Evolutionary conservation across 192 early-diverging fungal species (phyloP).

Genomic region (Coemansia sp.): DNA sequence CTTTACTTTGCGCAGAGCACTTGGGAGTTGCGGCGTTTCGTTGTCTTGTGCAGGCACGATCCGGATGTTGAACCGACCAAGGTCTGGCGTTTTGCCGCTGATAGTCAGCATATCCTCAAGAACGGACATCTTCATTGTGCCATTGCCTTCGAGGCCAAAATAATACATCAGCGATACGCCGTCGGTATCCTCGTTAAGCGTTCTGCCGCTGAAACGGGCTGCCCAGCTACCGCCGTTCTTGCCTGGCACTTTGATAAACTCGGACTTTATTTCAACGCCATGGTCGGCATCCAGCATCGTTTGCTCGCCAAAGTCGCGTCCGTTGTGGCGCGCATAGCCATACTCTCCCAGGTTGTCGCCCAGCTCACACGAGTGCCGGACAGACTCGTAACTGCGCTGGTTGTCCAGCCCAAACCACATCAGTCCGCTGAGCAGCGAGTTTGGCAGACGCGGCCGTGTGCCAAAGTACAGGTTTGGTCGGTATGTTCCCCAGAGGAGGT

Average conservation of each 20-base stretch:
- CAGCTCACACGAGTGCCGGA: constrained; percentile 92
- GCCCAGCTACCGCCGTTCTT: constrained; percentile 61
- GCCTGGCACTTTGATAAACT: constrained; percentile 42
- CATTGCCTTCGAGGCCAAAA: constrained; percentile 73
- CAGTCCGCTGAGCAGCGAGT: constrained; percentile 84
- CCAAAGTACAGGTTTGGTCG: constrained; percentile 95
- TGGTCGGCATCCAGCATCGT: constrained; percentile 31
- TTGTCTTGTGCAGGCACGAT: constrained; percentile 32
- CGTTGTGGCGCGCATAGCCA: constrained; percentile 86
- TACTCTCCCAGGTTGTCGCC: constrained; percentile 77
- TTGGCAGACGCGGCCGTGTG: constrained; percentile 70
- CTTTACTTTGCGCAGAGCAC: constrained; percentile 3
- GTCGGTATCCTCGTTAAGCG: constrained; percentile 41
- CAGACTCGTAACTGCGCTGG: constrained; percentile 58
- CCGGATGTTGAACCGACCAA: constrained; percentile 67
- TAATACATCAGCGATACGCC: constrained; percentile 73
- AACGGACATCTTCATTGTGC: constrained; percentile 55
- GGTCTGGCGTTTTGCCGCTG: constrained; percentile 61
- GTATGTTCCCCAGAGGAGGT: constrained; percentile 87
- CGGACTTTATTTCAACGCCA: constrained; percentile 26
- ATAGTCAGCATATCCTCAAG: constrained; percentile 43
- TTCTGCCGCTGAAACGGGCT: constrained; percentile 63
- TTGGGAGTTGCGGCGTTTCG: constrained; percentile 19
- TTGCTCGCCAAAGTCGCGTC: constrained; percentile 77
- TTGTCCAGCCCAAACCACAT: constrained; percentile 85